These are phyloP conservation scores for Beta vulgaris DNA, from an alignment of 148 eudicot genomes.

Conservation along the genomic window DNA sequence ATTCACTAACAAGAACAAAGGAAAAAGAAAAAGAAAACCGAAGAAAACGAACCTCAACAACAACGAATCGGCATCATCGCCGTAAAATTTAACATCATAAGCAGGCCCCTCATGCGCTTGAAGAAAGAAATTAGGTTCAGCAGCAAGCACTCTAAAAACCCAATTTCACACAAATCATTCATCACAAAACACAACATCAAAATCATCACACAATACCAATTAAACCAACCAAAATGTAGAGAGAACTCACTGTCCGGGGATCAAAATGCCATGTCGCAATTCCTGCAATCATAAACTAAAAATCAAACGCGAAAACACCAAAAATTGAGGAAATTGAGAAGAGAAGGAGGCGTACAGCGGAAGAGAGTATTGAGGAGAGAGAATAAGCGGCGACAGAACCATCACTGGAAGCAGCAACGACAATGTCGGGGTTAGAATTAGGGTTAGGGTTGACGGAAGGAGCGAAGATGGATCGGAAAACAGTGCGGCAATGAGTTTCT, in stretches of 20 bases:
- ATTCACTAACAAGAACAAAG: neutral
- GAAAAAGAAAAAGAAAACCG: neutral
- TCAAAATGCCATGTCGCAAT: conserved; percentile 29
- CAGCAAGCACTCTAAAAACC: conserved; percentile 32
- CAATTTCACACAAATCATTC: conserved; percentile 30
- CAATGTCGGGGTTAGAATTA: conserved; percentile 48
- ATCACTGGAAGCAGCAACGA: conserved; percentile 86
- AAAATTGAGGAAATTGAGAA: neutral
- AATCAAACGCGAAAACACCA: neutral
- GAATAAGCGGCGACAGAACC: conserved; percentile 83
- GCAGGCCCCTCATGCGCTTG: conserved; percentile 93
- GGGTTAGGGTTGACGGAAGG: conserved; percentile 46
- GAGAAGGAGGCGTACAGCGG: conserved; percentile 29
- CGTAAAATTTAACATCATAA: conserved; percentile 87
- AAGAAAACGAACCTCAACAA: conserved; percentile 59
- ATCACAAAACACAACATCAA: conserved; percentile 1
- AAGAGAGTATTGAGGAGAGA: conserved; percentile 55
- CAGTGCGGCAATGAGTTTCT: conserved; percentile 54
- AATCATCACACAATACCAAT: neutral
- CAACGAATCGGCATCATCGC: conserved; percentile 53
- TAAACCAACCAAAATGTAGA: neutral
- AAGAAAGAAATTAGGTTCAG: conserved; percentile 58
- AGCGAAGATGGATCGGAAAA: conserved; percentile 72
- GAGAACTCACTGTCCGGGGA: conserved; percentile 44
- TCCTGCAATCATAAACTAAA: conserved; percentile 34